phyloP scores from a whole-genome alignment of 768 basidiomycete species.

The Mycena amicta region DNA sequence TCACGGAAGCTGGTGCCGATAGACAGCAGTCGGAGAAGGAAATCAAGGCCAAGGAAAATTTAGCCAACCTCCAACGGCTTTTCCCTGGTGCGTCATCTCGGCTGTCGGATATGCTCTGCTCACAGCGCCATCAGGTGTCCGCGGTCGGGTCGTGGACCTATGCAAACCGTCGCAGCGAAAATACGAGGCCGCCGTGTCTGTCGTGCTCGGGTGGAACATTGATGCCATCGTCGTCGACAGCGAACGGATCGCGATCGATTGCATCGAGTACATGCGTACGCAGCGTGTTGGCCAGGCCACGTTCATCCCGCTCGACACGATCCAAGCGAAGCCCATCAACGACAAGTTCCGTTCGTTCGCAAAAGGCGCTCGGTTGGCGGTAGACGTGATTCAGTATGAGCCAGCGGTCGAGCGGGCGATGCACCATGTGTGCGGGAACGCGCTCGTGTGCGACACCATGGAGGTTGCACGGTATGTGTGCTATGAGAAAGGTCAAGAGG shows the following conservation, averaged over 20 bases:
- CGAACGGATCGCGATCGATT: slow-evolving; percentile 96
- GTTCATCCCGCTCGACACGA: slow-evolving; percentile 97
- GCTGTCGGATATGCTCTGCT: not conserved
- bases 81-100: slow-evolving; percentile 68
- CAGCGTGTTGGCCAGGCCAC: slow-evolving; percentile 96
- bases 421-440: slow-evolving; percentile 94
- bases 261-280: slow-evolving; percentile 97
- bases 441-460: slow-evolving; percentile 94
- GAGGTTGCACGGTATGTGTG: slow-evolving; percentile 88
- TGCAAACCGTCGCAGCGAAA: slow-evolving; percentile 93
- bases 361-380: slow-evolving; percentile 82
- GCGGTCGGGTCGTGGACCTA: slow-evolving; percentile 89
- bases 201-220: slow-evolving; percentile 90
- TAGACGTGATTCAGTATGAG: slow-evolving; percentile 84
- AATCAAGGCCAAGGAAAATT: slow-evolving; percentile 79
- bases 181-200: slow-evolving; percentile 89
- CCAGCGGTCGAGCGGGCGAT: slow-evolving; percentile 90
- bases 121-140: slow-evolving; percentile 62
- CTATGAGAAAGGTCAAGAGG: slow-evolving; percentile 94
- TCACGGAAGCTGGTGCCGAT: slow-evolving; percentile 90
- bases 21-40: slow-evolving; percentile 86
- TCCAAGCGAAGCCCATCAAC: slow-evolving; percentile 90
- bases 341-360: slow-evolving; percentile 94
- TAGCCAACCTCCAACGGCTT: slow-evolving; percentile 80
- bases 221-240: slow-evolving; percentile 96